Percentiles rank a stretch among this genome's conserved stretches.
Conservation (phyloP, 345 rosid species). For the Populus euphratica region DNA sequence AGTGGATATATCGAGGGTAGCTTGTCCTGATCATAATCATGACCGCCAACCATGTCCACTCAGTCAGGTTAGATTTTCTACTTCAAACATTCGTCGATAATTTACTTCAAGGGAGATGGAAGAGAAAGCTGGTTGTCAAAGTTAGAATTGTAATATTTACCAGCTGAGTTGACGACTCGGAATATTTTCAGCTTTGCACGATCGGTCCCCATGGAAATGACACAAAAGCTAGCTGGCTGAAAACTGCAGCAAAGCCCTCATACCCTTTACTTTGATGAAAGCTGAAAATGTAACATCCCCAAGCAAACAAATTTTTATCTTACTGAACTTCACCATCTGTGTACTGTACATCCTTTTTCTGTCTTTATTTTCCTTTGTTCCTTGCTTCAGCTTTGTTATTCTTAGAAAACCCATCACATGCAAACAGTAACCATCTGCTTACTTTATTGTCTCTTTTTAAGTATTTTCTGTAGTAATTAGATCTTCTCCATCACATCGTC, state of each 20-base stretch:
- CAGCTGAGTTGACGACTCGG: background rate
- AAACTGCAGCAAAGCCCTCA: background rate
- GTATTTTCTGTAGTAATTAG: too few relatives aligned
- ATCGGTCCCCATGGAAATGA: background rate
- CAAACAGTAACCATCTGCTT: background rate
- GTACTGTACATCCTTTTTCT: too few relatives aligned
- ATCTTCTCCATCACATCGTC: too few relatives aligned
- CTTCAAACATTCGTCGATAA: background rate
- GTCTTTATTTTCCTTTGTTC: background rate
- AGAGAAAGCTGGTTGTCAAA: background rate
- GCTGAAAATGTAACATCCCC: conserved; percentile 1
- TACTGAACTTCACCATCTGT: background rate
- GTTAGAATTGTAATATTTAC: background rate
- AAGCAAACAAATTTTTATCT: background rate
- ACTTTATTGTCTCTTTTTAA: background rate
- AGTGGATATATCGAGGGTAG: background rate
- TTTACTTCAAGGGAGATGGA: background rate
- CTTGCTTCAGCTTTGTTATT: background rate
- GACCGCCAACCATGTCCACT: background rate
- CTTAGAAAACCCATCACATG: background rate
- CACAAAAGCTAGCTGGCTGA: background rate
- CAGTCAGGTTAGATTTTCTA: background rate
- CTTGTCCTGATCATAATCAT: background rate
- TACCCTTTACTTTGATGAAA: background rate
- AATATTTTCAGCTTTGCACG: background rate